Percentiles rank a stretch among this genome's conserved stretches.
Evolutionary conservation across 768 basidiomycete genomes (phyloP).

Genomic region (Tylopilus subfusipes): DNA sequence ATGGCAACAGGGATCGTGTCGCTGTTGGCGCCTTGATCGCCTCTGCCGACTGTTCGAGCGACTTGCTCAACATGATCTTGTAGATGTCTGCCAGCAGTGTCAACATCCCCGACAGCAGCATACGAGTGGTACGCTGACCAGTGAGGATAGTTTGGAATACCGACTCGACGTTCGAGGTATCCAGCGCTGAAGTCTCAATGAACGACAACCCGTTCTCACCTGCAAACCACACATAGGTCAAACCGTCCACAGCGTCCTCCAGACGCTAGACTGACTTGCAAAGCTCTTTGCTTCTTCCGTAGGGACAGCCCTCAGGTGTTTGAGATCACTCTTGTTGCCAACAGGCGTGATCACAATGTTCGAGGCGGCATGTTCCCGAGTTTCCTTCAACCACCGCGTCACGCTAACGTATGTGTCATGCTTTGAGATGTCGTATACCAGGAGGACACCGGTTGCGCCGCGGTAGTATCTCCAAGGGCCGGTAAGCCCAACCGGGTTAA

Average conservation of each 20-base stretch:
- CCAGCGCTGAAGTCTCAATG: constrained; percentile 99
- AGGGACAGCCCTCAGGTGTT: constrained; percentile 92
- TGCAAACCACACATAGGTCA: constrained; percentile 27
- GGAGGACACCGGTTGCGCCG: constrained; percentile 88
- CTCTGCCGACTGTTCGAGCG: constrained; percentile 80
- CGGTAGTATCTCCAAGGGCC: constrained; percentile 77
- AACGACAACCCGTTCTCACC: constrained; percentile 91
- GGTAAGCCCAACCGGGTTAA: constrained; percentile 6
- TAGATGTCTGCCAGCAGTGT: constrained; percentile 72
- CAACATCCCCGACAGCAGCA: neutral
- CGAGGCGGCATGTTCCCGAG: constrained; percentile 90
- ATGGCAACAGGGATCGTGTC: constrained; percentile 82
- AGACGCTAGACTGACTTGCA: constrained; percentile 54
- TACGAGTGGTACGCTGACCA: constrained; percentile 45
- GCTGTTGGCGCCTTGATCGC: constrained; percentile 74
- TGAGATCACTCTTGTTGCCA: constrained; percentile 99
- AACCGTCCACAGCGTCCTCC: neutral
- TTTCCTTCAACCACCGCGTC: constrained; percentile 93
- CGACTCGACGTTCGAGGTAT: constrained; percentile 96
- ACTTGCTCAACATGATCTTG: constrained; percentile 93
- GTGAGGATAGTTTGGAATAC: constrained; percentile 97
- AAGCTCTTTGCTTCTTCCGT: constrained; percentile 97
- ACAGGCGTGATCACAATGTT: constrained; percentile 96
- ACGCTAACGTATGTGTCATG: constrained; percentile 94
- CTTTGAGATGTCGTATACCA: constrained; percentile 94